Base-by-base conservation (phyloP, 768 basidiomycete species). In the Ramaria rubella region DNA sequence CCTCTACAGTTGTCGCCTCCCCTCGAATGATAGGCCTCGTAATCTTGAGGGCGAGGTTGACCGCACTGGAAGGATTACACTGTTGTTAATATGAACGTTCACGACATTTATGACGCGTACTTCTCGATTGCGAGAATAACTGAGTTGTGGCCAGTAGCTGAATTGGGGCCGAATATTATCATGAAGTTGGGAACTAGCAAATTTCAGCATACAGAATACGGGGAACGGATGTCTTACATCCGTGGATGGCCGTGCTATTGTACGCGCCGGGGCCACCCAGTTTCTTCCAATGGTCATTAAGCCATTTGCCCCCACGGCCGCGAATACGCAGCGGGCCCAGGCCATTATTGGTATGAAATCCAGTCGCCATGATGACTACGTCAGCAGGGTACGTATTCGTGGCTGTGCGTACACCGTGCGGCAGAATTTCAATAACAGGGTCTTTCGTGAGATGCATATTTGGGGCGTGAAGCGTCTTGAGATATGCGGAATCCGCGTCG, bases 141-240 rank as follows among this genome's bases (percentile, higher is more conserved):
- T 21, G 59, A 62, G 6, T 59, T 62, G 49, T 65, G 63, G 0
- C 64, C 64, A 3, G 64, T 65, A 1, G 59, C 58, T 4, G 57
- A 46, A 30, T 64, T 64, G 5, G 66, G 65, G 0, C 66, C 66
- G 57, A 59, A 61, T 11, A 65, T 19, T 38, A 61, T 59, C 36
- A 55, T 49, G 27, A 61, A 59, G 49, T 61, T 61, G 8, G 60
- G 60, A 52, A 59, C 40, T 45, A 38, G 26, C 9, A 4, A 36
- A 14, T 1, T 29, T n/a, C 31, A 42, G 12, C 3, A 23, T 4
- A 14, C 2, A 24, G 38, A 27, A 23, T 17, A 19, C 8, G 34
- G 31, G 29, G 11, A 5, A 48, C 14, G 3, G 21, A 51, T 17
- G 29, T 45, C 27, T 29, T 48, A 56, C 55, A 61, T 2, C 42